These are phyloP conservation scores for Medicago ruthenica DNA, from an alignment of 306 rosid genomes.

Conservation along the genomic window DNA sequence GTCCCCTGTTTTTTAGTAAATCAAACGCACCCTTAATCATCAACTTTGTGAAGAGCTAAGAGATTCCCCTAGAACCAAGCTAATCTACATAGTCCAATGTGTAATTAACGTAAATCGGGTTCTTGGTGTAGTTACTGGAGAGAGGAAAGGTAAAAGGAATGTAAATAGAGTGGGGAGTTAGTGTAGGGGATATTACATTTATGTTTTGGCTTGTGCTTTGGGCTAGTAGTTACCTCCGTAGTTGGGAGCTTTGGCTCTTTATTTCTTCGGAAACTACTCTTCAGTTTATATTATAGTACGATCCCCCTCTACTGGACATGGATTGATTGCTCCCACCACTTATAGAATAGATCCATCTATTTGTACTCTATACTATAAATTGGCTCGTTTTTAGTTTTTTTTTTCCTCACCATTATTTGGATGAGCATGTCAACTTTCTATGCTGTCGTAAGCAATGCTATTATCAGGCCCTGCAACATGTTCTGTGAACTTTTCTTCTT, in stretches of 20 bases:
- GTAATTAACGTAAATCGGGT: slow-evolving; percentile 1
- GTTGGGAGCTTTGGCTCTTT: slow-evolving; percentile 8
- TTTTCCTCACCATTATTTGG: slow-evolving; percentile 14
- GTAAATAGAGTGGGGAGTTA: not conserved
- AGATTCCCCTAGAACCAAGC: slow-evolving; percentile 23
- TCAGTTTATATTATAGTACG: not conserved
- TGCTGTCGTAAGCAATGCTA: slow-evolving; percentile 13
- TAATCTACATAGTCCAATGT: slow-evolving; percentile 26
- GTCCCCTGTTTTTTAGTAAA: too few species aligned
- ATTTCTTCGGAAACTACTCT: slow-evolving; percentile 2
- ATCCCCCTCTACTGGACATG: not conserved
- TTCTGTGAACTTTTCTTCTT: slow-evolving; percentile 26
- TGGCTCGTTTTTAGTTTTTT: not conserved
- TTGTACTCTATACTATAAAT: not conserved
- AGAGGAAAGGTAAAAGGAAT: not conserved
- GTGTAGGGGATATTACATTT: not conserved
- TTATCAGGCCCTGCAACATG: slow-evolving; percentile 25
- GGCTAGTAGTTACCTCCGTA: slow-evolving; percentile 16
- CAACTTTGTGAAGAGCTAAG: slow-evolving; percentile 14
- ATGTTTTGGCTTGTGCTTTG: not conserved
- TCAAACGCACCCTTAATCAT: not conserved
- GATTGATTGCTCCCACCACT: not conserved
- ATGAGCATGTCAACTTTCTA: slow-evolving; percentile 4
- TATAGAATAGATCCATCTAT: slow-evolving; percentile 12
- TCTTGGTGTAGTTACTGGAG: not conserved